Percentiles rank a stretch among this genome's conserved stretches.
These are phyloP conservation scores for Penicillium robsamsonii DNA, from an alignment of 495 filamentous ascomycete genomes.

Conservation along the genomic window DNA sequence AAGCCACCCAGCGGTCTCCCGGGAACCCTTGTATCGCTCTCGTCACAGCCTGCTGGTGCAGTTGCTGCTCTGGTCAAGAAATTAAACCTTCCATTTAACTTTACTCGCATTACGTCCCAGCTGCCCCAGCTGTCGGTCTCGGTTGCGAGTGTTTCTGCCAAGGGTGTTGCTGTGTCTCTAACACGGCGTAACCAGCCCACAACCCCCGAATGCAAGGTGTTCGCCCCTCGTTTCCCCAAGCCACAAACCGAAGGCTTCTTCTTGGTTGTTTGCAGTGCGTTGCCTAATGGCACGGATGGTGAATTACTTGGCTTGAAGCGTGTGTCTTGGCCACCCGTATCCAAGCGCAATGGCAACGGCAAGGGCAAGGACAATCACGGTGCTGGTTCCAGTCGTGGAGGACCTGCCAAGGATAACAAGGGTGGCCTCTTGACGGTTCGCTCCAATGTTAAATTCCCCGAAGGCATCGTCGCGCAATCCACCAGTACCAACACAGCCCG, in stretches of 20 bases:
- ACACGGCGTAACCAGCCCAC: slow-evolving; percentile 63
- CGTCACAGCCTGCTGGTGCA: slow-evolving; percentile 26
- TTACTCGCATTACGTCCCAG: slow-evolving; percentile 56
- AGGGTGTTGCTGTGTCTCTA: slow-evolving; percentile 61
- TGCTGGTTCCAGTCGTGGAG: slow-evolving; percentile 28
- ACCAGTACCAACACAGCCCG: slow-evolving; percentile 22
- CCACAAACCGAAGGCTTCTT: slow-evolving; percentile 95
- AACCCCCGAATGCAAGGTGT: slow-evolving; percentile 67
- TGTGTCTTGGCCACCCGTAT: slow-evolving; percentile 63
- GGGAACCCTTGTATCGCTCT: slow-evolving; percentile 25
- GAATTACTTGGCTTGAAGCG: slow-evolving; percentile 85
- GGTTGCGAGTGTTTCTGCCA: slow-evolving; percentile 57
- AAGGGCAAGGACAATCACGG: slow-evolving; percentile 14
- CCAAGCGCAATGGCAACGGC: slow-evolving; percentile 21
- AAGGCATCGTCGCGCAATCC: slow-evolving; percentile 26
- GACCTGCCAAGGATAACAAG: slow-evolving; percentile 20
- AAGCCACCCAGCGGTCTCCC: slow-evolving; percentile 31
- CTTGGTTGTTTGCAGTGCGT: slow-evolving; percentile 56
- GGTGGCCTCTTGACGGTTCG: slow-evolving; percentile 24
- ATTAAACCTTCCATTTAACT: slow-evolving; percentile 29
- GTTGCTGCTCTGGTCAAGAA: slow-evolving; percentile 30
- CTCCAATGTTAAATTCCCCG: slow-evolving; percentile 61
- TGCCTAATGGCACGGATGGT: slow-evolving; percentile 58
- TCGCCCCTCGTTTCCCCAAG: slow-evolving; percentile 87
- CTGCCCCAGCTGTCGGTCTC: slow-evolving; percentile 70